A percentile compares a stretch with the other conserved stretches of the same genome.
These are phyloP conservation scores for Leccinum barrowsii DNA, from an alignment of 768 basidiomycete species.

Conservation along the genomic window DNA sequence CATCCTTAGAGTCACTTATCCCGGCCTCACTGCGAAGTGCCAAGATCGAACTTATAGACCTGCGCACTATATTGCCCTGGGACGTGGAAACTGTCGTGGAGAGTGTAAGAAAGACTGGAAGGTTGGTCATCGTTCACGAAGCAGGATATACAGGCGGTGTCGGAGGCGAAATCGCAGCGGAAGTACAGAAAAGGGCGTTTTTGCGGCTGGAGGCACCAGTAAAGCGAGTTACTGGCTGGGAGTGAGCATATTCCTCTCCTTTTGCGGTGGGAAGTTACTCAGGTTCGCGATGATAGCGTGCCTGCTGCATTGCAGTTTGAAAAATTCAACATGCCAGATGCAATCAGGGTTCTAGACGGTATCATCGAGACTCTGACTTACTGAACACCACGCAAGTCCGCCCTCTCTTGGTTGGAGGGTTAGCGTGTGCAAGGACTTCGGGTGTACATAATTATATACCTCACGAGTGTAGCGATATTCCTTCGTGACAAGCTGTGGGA, in stretches of 20 bases:
- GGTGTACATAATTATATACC: not conserved
- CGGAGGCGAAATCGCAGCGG: slow-evolving; percentile 90
- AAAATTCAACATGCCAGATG: slow-evolving; percentile 90
- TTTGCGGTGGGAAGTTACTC: not conserved
- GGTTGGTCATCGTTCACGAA: slow-evolving; percentile 89
- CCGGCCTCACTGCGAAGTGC: slow-evolving; percentile 63
- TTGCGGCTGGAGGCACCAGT: slow-evolving; percentile 86
- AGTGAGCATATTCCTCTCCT: slow-evolving; percentile 54
- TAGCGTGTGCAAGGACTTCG: not conserved
- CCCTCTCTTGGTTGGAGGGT: not conserved
- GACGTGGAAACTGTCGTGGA: slow-evolving; percentile 77
- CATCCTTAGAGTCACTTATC: slow-evolving; percentile 58
- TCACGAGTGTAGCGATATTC: not conserved
- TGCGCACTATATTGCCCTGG: slow-evolving; percentile 88
- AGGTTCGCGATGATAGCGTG: slow-evolving; percentile 43
- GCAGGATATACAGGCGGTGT: slow-evolving; percentile 84
- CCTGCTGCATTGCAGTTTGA: slow-evolving; percentile 84
- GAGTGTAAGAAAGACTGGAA: slow-evolving; percentile 81
- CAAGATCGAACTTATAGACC: slow-evolving; percentile 84
- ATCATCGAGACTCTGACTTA: slow-evolving; percentile 80
- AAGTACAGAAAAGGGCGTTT: slow-evolving; percentile 86
- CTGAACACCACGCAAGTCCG: slow-evolving; percentile 28
- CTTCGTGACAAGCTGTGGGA: not conserved
- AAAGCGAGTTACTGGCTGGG: slow-evolving; percentile 86
- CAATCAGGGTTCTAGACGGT: slow-evolving; percentile 78